These are phyloP conservation scores for Jaapia argillacea DNA, from an alignment of 768 basidiomycete genomes.

Conservation along the genomic window DNA sequence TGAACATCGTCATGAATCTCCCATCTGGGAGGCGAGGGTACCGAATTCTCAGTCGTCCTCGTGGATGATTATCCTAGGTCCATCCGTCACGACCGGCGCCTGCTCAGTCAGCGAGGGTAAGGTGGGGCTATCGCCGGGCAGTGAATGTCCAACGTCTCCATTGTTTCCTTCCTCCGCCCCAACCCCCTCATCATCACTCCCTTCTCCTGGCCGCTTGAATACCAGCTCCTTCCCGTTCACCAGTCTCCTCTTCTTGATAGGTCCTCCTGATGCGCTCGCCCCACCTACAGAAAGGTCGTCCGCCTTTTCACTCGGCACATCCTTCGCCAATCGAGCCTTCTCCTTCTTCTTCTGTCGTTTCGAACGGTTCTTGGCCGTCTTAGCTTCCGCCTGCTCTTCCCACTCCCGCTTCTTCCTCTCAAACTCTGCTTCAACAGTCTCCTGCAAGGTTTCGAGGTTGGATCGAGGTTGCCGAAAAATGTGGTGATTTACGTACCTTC, in stretches of 20 bases:
- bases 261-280: conserved; percentile 24
- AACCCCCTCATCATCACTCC: conserved; percentile 29
- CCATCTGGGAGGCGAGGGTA: neutral
- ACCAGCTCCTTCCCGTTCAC: conserved; percentile 68
- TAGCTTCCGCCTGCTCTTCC: conserved; percentile 66
- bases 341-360: conserved; percentile 92
- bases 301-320: conserved; percentile 13
- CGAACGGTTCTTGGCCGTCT: conserved; percentile 92
- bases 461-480: neutral
- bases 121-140: neutral
- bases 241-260: conserved; percentile 72
- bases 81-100: conserved; percentile 18
- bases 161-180: conserved; percentile 11
- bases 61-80: conserved; percentile 34
- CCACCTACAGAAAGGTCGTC: conserved; percentile 15
- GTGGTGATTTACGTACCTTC: conserved; percentile 41
- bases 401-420: conserved; percentile 62
- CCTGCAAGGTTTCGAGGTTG: conserved; percentile 19
- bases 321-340: conserved; percentile 35
- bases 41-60: conserved; percentile 34
- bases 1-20: neutral
- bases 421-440: conserved; percentile 63
- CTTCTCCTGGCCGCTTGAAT: conserved; percentile 44
- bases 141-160: conserved; percentile 14
- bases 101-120: neutral